Conservation (phyloP, 2,329 filamentous ascomycete species). For the Xylogone sp. region DNA sequence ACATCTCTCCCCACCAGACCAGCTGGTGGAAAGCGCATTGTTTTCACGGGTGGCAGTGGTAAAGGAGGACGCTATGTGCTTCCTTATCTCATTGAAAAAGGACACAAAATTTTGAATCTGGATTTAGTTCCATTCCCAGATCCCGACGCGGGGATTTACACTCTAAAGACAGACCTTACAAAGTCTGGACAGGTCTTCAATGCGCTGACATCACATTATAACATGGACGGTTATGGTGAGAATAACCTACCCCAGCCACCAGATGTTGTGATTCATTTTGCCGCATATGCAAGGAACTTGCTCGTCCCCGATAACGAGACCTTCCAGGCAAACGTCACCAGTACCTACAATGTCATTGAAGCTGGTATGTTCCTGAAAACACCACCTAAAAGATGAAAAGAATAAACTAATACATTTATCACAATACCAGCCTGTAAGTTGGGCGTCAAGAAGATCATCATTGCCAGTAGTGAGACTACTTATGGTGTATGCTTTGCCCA, state of each 20-base stretch:
- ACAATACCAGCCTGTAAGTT: conserved; percentile 47
- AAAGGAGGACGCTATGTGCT: conserved; percentile 33
- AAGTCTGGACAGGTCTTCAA: conserved; percentile 35
- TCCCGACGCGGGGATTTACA: conserved; percentile 25
- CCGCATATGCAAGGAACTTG: conserved; percentile 55
- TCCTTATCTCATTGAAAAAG: conserved; percentile 26
- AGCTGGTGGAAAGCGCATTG: conserved; percentile 5
- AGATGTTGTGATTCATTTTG: conserved; percentile 56
- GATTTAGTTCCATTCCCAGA: conserved; percentile 29
- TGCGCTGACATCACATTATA: conserved; percentile 44
- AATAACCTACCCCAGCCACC: conserved; percentile 39
- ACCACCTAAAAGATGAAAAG: background rate
- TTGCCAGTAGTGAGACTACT: conserved; percentile 54
- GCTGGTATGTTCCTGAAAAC: conserved; percentile 25
- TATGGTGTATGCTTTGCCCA: conserved; percentile 61
- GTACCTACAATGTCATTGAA: conserved; percentile 61
- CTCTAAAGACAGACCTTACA: conserved; percentile 31
- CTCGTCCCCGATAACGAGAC: conserved; percentile 57
- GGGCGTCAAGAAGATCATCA: conserved; percentile 58
- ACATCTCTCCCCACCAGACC: background rate
- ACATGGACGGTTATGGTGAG: conserved; percentile 39
- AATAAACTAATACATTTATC: background rate
- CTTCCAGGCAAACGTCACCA: conserved; percentile 50
- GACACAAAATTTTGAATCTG: conserved; percentile 33
- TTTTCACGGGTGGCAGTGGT: conserved; percentile 33